These are phyloP conservation scores for Ananas comosus DNA, from an alignment of 176 grass and related monocot genomes.

Conservation along the genomic window DNA sequence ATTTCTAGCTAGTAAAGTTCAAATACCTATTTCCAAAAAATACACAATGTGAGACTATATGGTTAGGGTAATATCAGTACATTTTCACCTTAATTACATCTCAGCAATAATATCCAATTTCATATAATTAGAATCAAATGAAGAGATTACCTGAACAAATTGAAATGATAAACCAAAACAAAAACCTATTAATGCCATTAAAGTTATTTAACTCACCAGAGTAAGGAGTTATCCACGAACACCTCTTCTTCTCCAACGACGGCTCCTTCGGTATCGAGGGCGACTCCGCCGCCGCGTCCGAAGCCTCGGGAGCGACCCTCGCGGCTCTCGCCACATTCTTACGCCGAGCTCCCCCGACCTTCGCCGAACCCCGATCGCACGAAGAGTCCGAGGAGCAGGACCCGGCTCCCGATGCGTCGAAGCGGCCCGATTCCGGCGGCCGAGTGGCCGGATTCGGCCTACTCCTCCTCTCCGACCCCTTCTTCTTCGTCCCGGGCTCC, in stretches of 20 bases:
- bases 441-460: not conserved
- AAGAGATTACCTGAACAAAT: not conserved
- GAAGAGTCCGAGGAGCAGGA: constrained; percentile 1
- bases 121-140: not conserved
- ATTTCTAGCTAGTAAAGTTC: no score
- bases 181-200: no score
- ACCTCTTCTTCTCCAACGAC: constrained; percentile 21
- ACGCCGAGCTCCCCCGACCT: not conserved
- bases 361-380: not conserved
- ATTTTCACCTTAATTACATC: not conserved
- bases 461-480: not conserved
- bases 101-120: not conserved
- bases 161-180: no score
- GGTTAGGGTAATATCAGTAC: no score
- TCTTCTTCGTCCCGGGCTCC: constrained; percentile 5
- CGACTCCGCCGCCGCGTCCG: not conserved
- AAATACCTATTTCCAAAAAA: no score
- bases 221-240: constrained; percentile 46
- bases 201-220: constrained; percentile 21
- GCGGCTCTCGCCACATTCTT: no score
- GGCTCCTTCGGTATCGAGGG: not conserved
- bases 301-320: no score
- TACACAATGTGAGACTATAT: no score
- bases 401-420: not conserved
- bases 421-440: no score